Percentiles rank a stretch among this genome's conserved stretches.
Evolutionary conservation across 768 basidiomycete species (phyloP).

Genomic region (Mycena belliarum): DNA sequence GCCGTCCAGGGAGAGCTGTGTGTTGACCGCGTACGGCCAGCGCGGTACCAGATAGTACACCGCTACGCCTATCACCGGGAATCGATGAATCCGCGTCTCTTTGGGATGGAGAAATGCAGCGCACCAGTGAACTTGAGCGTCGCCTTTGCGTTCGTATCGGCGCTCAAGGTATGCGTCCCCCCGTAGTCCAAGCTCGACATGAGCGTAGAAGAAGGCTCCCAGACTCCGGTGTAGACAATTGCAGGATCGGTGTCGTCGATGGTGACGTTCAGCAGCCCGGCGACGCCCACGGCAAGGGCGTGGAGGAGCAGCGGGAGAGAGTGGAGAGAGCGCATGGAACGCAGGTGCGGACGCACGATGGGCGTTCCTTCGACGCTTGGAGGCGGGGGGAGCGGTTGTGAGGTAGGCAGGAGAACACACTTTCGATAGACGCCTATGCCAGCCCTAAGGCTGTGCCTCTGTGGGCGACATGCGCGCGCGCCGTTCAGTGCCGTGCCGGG

Average conservation of each 20-base stretch:
- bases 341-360: too few relatives aligned
- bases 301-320: neutral
- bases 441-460: too few relatives aligned
- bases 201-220: conserved; percentile 6
- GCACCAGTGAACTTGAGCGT: conserved; percentile 44
- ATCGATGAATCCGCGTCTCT: neutral
- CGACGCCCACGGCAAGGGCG: neutral
- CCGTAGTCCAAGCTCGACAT: conserved; percentile 34
- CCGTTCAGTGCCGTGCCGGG: too few relatives aligned
- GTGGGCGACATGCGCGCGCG: too few relatives aligned
- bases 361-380: too few relatives aligned
- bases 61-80: conserved; percentile 44
- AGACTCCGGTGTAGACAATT: conserved; percentile 4
- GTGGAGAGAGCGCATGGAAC: too few relatives aligned
- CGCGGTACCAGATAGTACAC: conserved; percentile 45
- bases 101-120: neutral
- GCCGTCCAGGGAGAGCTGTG: conserved; percentile 40
- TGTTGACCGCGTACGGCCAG: conserved; percentile 48
- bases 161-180: conserved; percentile 24
- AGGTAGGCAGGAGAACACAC: too few relatives aligned
- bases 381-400: too few relatives aligned
- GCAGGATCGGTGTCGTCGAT: conserved; percentile 11
- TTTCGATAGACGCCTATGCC: too few relatives aligned
- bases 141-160: conserved; percentile 35
- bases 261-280: conserved; percentile 14